phyloP scores from a whole-genome alignment of 352 stramenopile species.

The Plasmopara muralis region DNA sequence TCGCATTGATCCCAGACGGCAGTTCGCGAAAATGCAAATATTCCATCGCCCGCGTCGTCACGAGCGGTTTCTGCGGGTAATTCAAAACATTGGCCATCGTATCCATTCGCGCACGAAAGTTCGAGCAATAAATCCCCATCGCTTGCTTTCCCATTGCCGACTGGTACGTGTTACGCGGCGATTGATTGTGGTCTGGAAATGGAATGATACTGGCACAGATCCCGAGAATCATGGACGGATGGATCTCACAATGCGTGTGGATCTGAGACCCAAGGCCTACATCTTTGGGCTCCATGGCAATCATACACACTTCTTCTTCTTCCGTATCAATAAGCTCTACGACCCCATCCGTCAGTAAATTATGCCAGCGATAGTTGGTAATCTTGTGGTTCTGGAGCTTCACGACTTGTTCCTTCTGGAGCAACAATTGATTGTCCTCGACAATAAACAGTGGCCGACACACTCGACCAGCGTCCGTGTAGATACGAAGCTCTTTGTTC shows the following conservation, averaged over 20 bases:
- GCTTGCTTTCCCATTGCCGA: conserved; percentile 99
- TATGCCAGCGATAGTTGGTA: conserved; percentile 85
- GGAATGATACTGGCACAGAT: conserved; percentile 99
- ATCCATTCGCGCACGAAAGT: conserved; percentile 99
- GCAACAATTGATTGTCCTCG: conserved; percentile 91
- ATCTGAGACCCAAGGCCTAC: conserved; percentile 86
- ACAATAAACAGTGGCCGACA: conserved; percentile 99
- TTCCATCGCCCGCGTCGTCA: conserved; percentile 98
- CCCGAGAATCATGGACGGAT: conserved; percentile 99
- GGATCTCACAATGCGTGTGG: conserved; percentile 99
- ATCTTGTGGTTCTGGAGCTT: conserved; percentile 90
- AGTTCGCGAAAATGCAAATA: conserved; percentile 97
- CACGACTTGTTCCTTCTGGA: conserved; percentile 97
- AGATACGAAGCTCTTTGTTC: conserved; percentile 98
- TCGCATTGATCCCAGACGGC: conserved; percentile 98
- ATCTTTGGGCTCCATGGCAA: conserved; percentile 98
- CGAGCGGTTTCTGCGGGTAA: conserved; percentile 99
- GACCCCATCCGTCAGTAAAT: conserved; percentile 90
- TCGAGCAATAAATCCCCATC: conserved; percentile 98
- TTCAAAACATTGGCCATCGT: conserved; percentile 99
- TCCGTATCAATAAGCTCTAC: conserved; percentile 98
- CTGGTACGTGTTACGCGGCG: conserved; percentile 99
- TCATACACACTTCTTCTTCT: conserved; percentile 99
- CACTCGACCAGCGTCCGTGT: conserved; percentile 98
- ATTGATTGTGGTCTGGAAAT: conserved; percentile 99